Conservation (phyloP, 345 rosid genomes). For the Aquilaria yunnanensis region DNA sequence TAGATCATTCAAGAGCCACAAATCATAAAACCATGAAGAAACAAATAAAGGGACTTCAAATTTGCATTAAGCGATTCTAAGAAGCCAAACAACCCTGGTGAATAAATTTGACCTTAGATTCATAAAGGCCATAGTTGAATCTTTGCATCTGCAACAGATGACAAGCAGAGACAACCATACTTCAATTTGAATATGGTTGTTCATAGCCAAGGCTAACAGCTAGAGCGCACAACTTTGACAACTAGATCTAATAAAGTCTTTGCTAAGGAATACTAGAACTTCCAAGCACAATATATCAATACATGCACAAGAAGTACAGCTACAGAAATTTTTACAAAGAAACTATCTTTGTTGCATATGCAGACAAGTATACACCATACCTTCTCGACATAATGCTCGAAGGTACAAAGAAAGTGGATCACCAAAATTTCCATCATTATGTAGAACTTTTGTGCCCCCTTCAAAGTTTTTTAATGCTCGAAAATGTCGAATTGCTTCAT, state of each 20-base stretch:
- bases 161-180: too few relatives aligned
- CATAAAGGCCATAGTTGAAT: too few relatives aligned
- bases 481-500: conserved; percentile 94
- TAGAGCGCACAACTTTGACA: too few relatives aligned
- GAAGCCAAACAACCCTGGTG: too few relatives aligned
- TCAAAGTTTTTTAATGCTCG: conserved; percentile 77
- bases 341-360: not conserved
- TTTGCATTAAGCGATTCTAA: too few relatives aligned
- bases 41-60: conserved; percentile 3
- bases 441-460: conserved; percentile 71
- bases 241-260: too few relatives aligned
- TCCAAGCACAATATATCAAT: not conserved
- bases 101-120: too few relatives aligned
- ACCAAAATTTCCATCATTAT: conserved; percentile 69
- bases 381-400: conserved; percentile 95
- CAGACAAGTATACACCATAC: conserved; percentile 29
- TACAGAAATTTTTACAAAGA: not conserved
- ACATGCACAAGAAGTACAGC: not conserved
- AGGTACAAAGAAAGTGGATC: conserved; percentile 97
- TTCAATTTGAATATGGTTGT: too few relatives aligned
- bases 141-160: too few relatives aligned
- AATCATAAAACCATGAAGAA: not conserved
- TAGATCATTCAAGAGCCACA: conserved; percentile 4
- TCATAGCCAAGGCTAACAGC: too few relatives aligned
- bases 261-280: not conserved